Percentiles rank a stretch among this genome's conserved stretches.
phyloP scores from a whole-genome alignment of 2,329 filamentous ascomycete genomes.

The Pestalotiopsis sp. region DNA sequence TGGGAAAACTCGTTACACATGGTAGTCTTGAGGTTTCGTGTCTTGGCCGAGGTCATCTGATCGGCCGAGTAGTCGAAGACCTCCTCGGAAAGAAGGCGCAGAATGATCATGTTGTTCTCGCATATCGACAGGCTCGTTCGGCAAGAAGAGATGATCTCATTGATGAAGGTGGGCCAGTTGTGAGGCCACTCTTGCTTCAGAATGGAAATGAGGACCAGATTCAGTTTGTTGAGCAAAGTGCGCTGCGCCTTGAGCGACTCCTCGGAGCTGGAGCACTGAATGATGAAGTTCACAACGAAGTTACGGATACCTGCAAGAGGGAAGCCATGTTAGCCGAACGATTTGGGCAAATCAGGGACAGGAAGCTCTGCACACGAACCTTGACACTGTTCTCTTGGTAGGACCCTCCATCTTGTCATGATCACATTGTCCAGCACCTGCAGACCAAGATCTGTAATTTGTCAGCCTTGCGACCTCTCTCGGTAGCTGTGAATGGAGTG shows the following conservation, averaged over 20 bases:
- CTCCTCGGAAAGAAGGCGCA: conserved; percentile 93
- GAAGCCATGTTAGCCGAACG: conserved; percentile 13
- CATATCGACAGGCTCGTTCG: conserved; percentile 95
- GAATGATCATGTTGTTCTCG: conserved; percentile 99
- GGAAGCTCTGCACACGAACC: conserved; percentile 50
- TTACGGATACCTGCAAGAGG: conserved; percentile 81
- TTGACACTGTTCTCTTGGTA: conserved; percentile 94
- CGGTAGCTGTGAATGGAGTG: neutral
- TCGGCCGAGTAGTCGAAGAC: conserved; percentile 99
- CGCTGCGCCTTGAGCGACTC: conserved; percentile 83
- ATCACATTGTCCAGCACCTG: conserved; percentile 99
- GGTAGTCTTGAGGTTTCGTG: conserved; percentile 92
- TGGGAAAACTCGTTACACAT: conserved; percentile 99
- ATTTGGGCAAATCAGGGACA: neutral
- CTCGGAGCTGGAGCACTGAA: conserved; percentile 88
- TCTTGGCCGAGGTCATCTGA: conserved; percentile 99
- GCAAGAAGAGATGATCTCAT: conserved; percentile 97
- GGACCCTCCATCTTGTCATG: conserved; percentile 97
- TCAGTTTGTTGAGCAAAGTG: conserved; percentile 95
- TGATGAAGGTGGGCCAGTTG: conserved; percentile 99
- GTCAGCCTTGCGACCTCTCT: conserved; percentile 23
- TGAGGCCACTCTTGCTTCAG: conserved; percentile 99
- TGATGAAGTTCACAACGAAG: conserved; percentile 98
- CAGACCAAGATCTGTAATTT: conserved; percentile 75
- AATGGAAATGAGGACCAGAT: conserved; percentile 94